A percentile compares a stretch with the other conserved stretches of the same genome.
These are phyloP conservation scores for Fusarium phyllophilum DNA, from an alignment of 2,329 filamentous ascomycete genomes.

Conservation along the genomic window DNA sequence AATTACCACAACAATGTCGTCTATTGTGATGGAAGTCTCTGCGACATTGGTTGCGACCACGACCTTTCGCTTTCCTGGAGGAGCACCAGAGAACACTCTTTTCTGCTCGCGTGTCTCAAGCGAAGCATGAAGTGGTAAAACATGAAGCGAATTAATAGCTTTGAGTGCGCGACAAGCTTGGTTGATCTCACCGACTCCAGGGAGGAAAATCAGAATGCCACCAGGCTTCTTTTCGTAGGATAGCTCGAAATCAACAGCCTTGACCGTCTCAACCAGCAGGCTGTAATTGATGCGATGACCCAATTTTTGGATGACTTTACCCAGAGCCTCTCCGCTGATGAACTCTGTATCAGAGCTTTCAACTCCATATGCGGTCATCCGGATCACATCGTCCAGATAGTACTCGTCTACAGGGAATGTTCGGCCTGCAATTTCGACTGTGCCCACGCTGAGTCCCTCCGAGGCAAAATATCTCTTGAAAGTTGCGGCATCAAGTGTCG, in stretches of 20 bases:
- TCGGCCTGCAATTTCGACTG: slow-evolving; percentile 88
- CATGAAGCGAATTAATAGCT: slow-evolving; percentile 71
- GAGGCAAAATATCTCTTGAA: slow-evolving; percentile 66
- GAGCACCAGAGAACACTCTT: slow-evolving; percentile 81
- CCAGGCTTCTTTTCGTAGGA: slow-evolving; percentile 71
- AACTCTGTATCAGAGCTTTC: slow-evolving; percentile 59
- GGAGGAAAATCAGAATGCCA: slow-evolving; percentile 94
- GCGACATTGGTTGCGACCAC: slow-evolving; percentile 97
- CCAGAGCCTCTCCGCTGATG: slow-evolving; percentile 66
- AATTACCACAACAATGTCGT: slow-evolving; percentile 95
- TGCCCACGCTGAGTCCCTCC: slow-evolving; percentile 73
- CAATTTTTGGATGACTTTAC: slow-evolving; percentile 75
- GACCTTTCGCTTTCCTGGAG: slow-evolving; percentile 85
- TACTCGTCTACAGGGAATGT: slow-evolving; percentile 92
- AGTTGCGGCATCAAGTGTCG: slow-evolving; percentile 89
- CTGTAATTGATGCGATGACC: slow-evolving; percentile 93
- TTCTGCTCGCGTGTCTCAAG: slow-evolving; percentile 89
- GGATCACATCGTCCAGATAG: slow-evolving; percentile 89
- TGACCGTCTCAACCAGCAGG: slow-evolving; percentile 82
- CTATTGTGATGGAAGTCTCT: slow-evolving; percentile 98
- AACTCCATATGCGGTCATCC: slow-evolving; percentile 78
- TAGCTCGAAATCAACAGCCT: slow-evolving; percentile 82
- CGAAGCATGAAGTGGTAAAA: slow-evolving; percentile 90
- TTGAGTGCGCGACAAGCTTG: slow-evolving; percentile 80
- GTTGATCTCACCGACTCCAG: slow-evolving; percentile 91